phyloP scores from a whole-genome alignment of 208 protist genomes.

The Entamoeba dispar region DNA sequence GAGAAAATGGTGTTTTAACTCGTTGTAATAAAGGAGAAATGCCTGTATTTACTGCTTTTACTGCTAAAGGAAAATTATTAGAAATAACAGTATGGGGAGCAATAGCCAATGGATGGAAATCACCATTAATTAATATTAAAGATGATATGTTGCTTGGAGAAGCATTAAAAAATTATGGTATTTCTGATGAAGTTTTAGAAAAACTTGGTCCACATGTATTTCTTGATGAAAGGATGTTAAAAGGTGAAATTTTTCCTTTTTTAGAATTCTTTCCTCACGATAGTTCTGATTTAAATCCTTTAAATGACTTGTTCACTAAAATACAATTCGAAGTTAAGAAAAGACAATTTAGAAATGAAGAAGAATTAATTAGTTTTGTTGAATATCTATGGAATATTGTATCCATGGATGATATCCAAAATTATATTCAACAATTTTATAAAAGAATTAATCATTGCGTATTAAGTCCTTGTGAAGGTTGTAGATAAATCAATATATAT shows the following conservation, averaged over 20 bases:
- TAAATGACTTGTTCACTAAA: not conserved
- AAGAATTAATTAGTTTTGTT: not conserved
- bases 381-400: not conserved
- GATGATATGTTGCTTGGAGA: not conserved
- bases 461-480: not conserved
- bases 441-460: not conserved
- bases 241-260: not conserved
- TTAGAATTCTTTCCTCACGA: not conserved
- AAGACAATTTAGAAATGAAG: not conserved
- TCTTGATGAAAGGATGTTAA: not conserved
- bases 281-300: not conserved
- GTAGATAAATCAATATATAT: no score
- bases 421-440: not conserved
- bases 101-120: not conserved
- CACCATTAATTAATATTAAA: not conserved
- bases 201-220: not conserved
- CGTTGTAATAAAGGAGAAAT: not conserved
- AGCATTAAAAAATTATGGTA: not conserved
- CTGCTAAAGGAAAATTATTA: not conserved
- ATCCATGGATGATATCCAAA: not conserved
- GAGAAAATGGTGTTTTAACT: not conserved
- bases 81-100: not conserved
- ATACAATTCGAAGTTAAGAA: not conserved
- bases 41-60: not conserved
- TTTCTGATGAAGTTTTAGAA: not conserved